Evolutionary conservation across 2,329 filamentous ascomycete species (phyloP).

Genomic region (Cryphonectria parasitica): DNA sequence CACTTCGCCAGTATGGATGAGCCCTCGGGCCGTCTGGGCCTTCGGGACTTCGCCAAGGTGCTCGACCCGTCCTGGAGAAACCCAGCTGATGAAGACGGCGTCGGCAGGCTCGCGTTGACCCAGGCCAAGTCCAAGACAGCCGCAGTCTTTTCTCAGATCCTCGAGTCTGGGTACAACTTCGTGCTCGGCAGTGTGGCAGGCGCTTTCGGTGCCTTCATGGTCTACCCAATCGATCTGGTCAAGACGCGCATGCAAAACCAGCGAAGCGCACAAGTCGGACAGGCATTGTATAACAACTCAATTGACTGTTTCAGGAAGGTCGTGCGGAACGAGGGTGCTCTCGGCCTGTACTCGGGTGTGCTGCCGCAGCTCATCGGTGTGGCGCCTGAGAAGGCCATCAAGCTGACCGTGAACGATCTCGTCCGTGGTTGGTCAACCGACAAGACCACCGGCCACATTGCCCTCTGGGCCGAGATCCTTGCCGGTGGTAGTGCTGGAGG

Average conservation of each 20-base stretch:
- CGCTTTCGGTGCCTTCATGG: conserved; percentile 98
- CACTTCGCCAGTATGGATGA: conserved; percentile 95
- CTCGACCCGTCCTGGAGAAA: conserved; percentile 90
- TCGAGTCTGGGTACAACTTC: conserved; percentile 89
- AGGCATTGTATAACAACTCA: conserved; percentile 95
- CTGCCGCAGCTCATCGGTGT: conserved; percentile 95
- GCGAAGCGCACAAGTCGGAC: conserved; percentile 77
- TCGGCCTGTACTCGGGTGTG: conserved; percentile 91
- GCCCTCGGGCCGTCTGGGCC: conserved; percentile 79
- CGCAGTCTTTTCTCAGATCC: conserved; percentile 63
- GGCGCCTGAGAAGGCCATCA: conserved; percentile 99
- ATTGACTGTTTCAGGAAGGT: conserved; percentile 95
- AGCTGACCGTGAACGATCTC: conserved; percentile 96
- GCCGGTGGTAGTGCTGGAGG: conserved; percentile 88
- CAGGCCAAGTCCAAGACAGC: conserved; percentile 58
- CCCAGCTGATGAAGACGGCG: conserved; percentile 57
- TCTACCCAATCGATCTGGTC: conserved; percentile 97
- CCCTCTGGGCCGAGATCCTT: conserved; percentile 72
- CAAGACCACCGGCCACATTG: conserved; percentile 74
- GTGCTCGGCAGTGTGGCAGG: conserved; percentile 85
- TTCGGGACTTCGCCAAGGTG: conserved; percentile 90
- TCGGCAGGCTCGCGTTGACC: conserved; percentile 38
- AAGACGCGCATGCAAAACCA: conserved; percentile 99
- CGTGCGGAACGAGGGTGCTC: conserved; percentile 86
- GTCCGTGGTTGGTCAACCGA: conserved; percentile 78